Conservation (phyloP, 2,329 filamentous ascomycete species). For the Pseudogymnoascus sp. region DNA sequence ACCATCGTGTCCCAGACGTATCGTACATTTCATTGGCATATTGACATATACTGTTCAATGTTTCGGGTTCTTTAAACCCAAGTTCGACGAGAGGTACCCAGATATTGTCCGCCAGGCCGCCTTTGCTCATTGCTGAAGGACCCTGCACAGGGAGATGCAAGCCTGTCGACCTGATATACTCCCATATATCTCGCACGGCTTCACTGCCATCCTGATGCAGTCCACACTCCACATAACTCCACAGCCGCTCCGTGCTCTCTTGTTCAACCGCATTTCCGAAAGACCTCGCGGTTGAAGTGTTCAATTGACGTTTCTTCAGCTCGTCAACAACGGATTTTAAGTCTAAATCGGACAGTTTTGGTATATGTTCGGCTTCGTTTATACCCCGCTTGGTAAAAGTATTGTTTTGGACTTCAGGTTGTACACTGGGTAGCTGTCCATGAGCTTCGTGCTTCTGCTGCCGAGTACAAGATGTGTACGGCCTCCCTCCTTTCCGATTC, state of each 20-base stretch:
- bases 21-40: constrained; percentile 38
- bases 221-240: neutral
- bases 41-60: constrained; percentile 34
- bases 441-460: neutral
- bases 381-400: neutral
- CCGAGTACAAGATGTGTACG: neutral
- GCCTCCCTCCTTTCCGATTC: neutral
- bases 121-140: constrained; percentile 16
- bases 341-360: neutral
- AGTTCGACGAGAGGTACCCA: constrained; percentile 41
- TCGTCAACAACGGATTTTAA: neutral
- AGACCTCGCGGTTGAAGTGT: neutral
- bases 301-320: constrained; percentile 6
- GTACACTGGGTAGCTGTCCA: neutral
- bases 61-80: constrained; percentile 28
- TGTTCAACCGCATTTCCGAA: neutral
- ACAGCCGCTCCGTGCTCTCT: constrained; percentile 6
- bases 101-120: constrained; percentile 35
- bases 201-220: neutral
- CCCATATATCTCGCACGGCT: constrained; percentile 1
- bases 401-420: neutral
- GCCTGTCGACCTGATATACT: neutral
- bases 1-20: constrained; percentile 32
- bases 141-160: neutral
- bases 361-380: neutral